Evolutionary conservation across 176 grass and related monocot genomes (phyloP), one percentile per base, ranked within the genome.

Genomic region (Thinopyrum elongatum): DNA sequence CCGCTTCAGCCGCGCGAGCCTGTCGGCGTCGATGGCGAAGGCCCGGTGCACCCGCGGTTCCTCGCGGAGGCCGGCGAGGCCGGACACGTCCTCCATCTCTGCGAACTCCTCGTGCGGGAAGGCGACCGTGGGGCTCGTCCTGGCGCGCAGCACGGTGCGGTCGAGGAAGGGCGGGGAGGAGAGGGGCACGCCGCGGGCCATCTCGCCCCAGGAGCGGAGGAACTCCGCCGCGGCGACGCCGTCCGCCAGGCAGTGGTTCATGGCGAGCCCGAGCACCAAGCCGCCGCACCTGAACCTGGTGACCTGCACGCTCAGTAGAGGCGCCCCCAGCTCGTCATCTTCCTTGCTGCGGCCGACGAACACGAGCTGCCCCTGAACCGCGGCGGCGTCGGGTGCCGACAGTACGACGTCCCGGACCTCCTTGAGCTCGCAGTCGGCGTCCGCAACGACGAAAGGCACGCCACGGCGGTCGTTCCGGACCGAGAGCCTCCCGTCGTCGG

Each of bases 231-330:
- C 60, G 11, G 87, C 84, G 3, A 74, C 30, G 61, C 89, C 92
- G 12, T 94, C 89, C 0, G 86, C 72, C 44, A 94, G 49, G 86
- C 89, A 86, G 59, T 94, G 89, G 86, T 94, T 94, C 79, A 77
- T 26, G 70, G 92, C 80, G 4, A 94, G 76, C 23, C 92, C 92
- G 31, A 91, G 31, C 26, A 86, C 78, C 29, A 87, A 89, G 59
- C 87, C 86, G 4, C 92, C 89, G 44, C 92, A 91, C 53, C 31
- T 82, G 76, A 94, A 91, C 68, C 59, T 83, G 19, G 92, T 94
- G 21, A 94, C 60, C 92, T 94, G 82, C 17, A 90, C 65, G 74
- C 65, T 77, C 22, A 94, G 82, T 84, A 91, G 69, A 17, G 92
- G 86, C 26, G 83, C 41, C 46, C 86, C 84, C 78, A 80, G 19